Conservation (phyloP, 2,329 filamentous ascomycete genomes). For the Metarhizium humberi region DNA sequence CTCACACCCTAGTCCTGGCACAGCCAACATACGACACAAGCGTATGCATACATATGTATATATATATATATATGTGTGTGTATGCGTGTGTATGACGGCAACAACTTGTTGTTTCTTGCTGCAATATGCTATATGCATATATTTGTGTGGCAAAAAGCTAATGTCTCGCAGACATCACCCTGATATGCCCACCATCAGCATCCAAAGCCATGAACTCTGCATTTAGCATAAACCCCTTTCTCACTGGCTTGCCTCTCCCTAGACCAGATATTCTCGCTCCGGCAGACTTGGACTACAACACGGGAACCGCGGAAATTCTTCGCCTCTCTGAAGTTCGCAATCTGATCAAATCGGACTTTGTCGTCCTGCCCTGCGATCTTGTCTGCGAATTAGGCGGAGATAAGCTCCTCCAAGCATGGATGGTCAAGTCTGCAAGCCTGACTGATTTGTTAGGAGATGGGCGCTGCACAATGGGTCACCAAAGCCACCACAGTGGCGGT, state of each 20-base stretch:
- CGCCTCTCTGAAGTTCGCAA: constrained; percentile 72
- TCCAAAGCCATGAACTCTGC: constrained; percentile 58
- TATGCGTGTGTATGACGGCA: not conserved
- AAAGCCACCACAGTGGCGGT: constrained; percentile 56
- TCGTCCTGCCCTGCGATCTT: constrained; percentile 86
- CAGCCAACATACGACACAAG: not conserved
- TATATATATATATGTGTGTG: not conserved
- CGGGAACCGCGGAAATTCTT: constrained; percentile 81
- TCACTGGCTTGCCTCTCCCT: constrained; percentile 64
- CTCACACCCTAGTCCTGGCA: not conserved
- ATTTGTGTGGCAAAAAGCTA: constrained; percentile 11
- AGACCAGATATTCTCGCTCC: constrained; percentile 71
- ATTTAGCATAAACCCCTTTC: constrained; percentile 66
- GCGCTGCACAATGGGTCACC: constrained; percentile 26
- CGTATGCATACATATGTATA: not conserved
- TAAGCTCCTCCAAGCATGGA: constrained; percentile 81
- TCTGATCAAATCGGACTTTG: constrained; percentile 76
- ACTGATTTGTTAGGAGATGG: constrained; percentile 46
- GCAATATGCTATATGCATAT: not conserved
- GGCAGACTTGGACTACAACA: constrained; percentile 66
- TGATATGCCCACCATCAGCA: constrained; percentile 57
- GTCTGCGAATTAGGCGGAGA: constrained; percentile 84
- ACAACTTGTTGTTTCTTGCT: not conserved
- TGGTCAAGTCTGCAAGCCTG: constrained; percentile 70
- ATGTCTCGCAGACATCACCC: constrained; percentile 42